Percentiles rank a stretch among this genome's conserved stretches.
Conservation (phyloP, 1,284 basidiomycete genomes). For the Irpex lacteus region DNA sequence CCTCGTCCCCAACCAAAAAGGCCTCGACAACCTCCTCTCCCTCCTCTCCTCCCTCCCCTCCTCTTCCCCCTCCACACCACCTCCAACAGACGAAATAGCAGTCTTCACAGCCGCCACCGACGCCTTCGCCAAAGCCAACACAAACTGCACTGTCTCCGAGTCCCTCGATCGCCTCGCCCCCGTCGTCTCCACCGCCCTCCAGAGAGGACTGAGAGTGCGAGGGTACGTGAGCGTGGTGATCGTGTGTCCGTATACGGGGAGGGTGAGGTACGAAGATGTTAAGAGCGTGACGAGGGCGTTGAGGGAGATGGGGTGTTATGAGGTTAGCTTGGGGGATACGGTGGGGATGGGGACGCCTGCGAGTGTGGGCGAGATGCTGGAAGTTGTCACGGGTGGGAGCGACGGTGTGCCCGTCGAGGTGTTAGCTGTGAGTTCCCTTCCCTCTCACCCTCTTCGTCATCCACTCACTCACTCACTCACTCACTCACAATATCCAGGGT, state of each 20-base stretch:
- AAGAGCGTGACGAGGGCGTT: conserved; percentile 71
- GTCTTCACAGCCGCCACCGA: conserved; percentile 91
- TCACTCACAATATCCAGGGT: conserved; percentile 14
- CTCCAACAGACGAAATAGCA: conserved; percentile 80
- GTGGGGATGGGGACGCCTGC: conserved; percentile 84
- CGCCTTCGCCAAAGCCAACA: conserved; percentile 83
- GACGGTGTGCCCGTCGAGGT: conserved; percentile 49
- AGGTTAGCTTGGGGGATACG: conserved; percentile 91
- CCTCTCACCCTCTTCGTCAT: background rate
- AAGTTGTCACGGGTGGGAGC: conserved; percentile 57
- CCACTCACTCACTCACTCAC: no score
- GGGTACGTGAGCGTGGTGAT: conserved; percentile 79
- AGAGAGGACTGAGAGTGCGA: conserved; percentile 70
- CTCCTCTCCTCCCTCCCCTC: conserved; percentile 40
- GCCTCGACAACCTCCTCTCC: conserved; percentile 65
- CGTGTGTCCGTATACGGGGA: conserved; percentile 84
- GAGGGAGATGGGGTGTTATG: conserved; percentile 91
- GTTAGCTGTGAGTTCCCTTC: conserved; percentile 62
- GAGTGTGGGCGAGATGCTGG: conserved; percentile 65
- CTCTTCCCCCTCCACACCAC: conserved; percentile 31
- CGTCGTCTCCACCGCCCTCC: conserved; percentile 62
- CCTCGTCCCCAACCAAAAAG: conserved; percentile 83
- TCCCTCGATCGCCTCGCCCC: conserved; percentile 65
- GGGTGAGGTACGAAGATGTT: conserved; percentile 66
- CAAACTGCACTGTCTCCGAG: conserved; percentile 75